Evolutionary conservation across 1,139 yeast genomes (phyloP).

Genomic region (Meyerozyma sp.): DNA sequence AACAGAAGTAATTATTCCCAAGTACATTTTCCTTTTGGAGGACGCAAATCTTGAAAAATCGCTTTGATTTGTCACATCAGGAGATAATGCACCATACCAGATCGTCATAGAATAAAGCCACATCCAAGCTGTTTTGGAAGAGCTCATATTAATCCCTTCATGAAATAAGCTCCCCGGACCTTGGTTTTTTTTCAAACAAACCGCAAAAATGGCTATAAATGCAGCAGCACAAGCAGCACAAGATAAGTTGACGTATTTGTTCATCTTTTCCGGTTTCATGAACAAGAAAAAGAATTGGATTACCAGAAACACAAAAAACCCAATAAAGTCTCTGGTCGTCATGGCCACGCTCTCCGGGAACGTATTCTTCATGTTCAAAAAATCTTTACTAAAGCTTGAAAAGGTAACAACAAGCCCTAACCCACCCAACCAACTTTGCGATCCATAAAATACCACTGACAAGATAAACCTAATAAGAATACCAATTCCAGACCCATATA

Average conservation of each 20-base stretch:
- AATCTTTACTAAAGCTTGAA: conserved; percentile 10
- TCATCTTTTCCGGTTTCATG: conserved; percentile 3
- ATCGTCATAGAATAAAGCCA: conserved; percentile 4
- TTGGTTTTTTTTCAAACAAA: conserved; percentile 1
- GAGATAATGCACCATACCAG: conserved; percentile 5
- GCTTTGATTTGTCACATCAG: conserved; percentile 4
- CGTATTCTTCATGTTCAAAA: conserved; percentile 9
- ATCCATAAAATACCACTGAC: conserved; percentile 31
- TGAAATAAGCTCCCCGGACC: conserved; percentile 1
- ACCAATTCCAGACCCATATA: conserved; percentile 23
- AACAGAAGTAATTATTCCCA: conserved; percentile 12
- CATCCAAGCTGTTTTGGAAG: conserved; percentile 4
- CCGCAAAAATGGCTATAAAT: conserved; percentile 1
- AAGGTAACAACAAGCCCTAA: conserved; percentile 10
- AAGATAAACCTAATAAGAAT: conserved; percentile 23
- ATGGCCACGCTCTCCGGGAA: conserved; percentile 16
- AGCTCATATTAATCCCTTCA: neutral
- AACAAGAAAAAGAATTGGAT: conserved; percentile 2
- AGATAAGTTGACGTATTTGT: conserved; percentile 1
- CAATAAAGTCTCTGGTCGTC: conserved; percentile 18
- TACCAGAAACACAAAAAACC: conserved; percentile 9
- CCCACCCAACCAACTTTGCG: conserved; percentile 28
- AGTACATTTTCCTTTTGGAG: conserved; percentile 8
- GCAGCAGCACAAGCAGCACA: conserved; percentile 1
- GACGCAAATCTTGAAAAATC: conserved; percentile 12